phyloP scores from a whole-genome alignment of 805 yeast species.

The Sungouiella blattae region DNA sequence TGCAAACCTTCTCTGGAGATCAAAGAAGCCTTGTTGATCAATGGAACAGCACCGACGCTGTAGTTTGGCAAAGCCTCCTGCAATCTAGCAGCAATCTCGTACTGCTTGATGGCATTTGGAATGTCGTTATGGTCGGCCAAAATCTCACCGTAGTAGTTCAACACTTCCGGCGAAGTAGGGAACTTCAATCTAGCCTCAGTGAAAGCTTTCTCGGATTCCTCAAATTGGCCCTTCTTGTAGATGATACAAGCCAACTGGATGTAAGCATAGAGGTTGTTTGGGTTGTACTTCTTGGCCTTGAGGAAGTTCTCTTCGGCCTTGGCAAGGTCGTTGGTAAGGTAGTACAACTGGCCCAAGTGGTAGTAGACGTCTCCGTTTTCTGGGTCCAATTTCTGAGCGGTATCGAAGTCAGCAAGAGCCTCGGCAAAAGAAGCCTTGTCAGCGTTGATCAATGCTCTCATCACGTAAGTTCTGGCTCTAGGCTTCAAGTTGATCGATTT shows the following conservation, averaged over 20 bases:
- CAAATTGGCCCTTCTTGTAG: slow-evolving; percentile 68
- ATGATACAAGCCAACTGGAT: slow-evolving; percentile 91
- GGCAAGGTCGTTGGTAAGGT: slow-evolving; percentile 69
- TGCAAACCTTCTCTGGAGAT: slow-evolving; percentile 54
- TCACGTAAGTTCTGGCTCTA: slow-evolving; percentile 76
- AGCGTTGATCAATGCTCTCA: slow-evolving; percentile 77
- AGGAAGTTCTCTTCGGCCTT: slow-evolving; percentile 73
- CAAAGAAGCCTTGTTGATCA: slow-evolving; percentile 83
- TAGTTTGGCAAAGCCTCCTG: slow-evolving; percentile 67
- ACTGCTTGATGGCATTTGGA: slow-evolving; percentile 72
- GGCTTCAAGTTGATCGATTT: slow-evolving; percentile 65
- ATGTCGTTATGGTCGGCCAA: slow-evolving; percentile 76
- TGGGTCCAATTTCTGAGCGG: slow-evolving; percentile 68
- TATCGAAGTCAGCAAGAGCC: slow-evolving; percentile 62
- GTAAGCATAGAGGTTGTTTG: slow-evolving; percentile 74
- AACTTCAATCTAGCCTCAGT: slow-evolving; percentile 66
- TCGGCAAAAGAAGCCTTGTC: slow-evolving; percentile 66
- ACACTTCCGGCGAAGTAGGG: slow-evolving; percentile 87
- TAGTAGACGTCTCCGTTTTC: slow-evolving; percentile 79
- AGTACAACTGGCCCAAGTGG: slow-evolving; percentile 91
- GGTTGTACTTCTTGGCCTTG: slow-evolving; percentile 71
- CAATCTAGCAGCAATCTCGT: slow-evolving; percentile 79
- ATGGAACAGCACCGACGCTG: slow-evolving; percentile 84
- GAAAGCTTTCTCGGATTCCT: slow-evolving; percentile 62
- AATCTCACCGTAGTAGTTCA: slow-evolving; percentile 94